A percentile compares a stretch with the other conserved stretches of the same genome.
Evolutionary conservation across 768 basidiomycete species (phyloP).

Genomic region (Pleurotus ostreatus): DNA sequence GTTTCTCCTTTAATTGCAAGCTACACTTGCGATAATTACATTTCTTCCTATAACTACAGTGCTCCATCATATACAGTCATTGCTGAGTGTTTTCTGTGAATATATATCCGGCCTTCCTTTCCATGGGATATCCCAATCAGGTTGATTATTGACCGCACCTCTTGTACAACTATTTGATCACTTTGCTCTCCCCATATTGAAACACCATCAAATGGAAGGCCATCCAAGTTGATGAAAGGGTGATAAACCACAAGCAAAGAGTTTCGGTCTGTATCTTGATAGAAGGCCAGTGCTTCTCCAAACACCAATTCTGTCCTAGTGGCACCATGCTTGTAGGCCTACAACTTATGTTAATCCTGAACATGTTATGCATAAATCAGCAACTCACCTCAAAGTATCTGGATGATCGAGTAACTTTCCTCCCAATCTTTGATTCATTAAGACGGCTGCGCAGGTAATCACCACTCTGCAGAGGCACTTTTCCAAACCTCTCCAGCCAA

Average conservation of each 20-base stretch:
- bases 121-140: conserved; percentile 13
- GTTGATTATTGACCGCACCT: not conserved
- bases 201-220: not conserved
- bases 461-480: conserved; percentile 7
- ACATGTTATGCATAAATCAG: not conserved
- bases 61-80: conserved; percentile 8
- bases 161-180: not conserved
- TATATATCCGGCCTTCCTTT: conserved; percentile 6
- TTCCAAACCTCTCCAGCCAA: conserved; percentile 11
- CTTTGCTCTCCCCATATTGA: conserved; percentile 8
- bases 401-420: not conserved
- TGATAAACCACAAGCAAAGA: conserved; percentile 4
- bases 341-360: not conserved
- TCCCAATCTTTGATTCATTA: conserved; percentile 6
- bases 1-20: too few relatives aligned
- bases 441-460: conserved; percentile 11
- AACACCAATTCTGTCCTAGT: not conserved
- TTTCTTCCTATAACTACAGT: too few relatives aligned
- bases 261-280: not conserved
- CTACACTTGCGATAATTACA: too few relatives aligned
- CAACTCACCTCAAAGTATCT: conserved; percentile 13
- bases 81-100: conserved; percentile 12
- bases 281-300: conserved; percentile 18
- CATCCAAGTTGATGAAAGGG: conserved; percentile 7
- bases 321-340: too few relatives aligned